Evolutionary conservation across 192 early-diverging fungal species (phyloP).

Genomic region (Coemansia asiatica): DNA sequence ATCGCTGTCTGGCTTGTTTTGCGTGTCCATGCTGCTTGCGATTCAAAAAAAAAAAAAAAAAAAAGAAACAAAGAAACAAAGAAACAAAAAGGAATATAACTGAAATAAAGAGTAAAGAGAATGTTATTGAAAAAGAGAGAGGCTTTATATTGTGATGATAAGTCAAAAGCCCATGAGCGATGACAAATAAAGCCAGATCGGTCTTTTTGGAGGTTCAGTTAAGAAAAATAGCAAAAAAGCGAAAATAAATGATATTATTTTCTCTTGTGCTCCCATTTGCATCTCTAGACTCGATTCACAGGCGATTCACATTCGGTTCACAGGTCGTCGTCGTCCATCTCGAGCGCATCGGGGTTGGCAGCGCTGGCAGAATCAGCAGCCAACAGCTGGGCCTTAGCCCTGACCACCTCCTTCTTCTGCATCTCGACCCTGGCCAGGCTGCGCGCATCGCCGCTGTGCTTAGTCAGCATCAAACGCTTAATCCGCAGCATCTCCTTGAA

Average conservation of each 20-base stretch:
- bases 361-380: not conserved
- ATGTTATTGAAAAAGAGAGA: not conserved
- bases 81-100: no score
- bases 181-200: no score
- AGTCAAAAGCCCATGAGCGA: not conserved
- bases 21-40: not conserved
- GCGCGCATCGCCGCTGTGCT: constrained; percentile 75
- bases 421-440: constrained; percentile 55
- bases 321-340: constrained; percentile 34
- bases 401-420: not conserved
- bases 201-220: not conserved
- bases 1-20: not conserved
- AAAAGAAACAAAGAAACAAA: no score
- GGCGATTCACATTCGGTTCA: no score
- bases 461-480: constrained; percentile 84
- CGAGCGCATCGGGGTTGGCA: constrained; percentile 22
- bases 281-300: no score
- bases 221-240: no score
- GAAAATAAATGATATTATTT: no score
- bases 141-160: not conserved
- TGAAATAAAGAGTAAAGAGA: no score
- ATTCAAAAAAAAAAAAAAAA: not conserved
- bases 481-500: constrained; percentile 98
- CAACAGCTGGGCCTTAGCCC: not conserved
- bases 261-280: no score